Conservation (phyloP, 345 rosid species). For the Salix exigua region DNA sequence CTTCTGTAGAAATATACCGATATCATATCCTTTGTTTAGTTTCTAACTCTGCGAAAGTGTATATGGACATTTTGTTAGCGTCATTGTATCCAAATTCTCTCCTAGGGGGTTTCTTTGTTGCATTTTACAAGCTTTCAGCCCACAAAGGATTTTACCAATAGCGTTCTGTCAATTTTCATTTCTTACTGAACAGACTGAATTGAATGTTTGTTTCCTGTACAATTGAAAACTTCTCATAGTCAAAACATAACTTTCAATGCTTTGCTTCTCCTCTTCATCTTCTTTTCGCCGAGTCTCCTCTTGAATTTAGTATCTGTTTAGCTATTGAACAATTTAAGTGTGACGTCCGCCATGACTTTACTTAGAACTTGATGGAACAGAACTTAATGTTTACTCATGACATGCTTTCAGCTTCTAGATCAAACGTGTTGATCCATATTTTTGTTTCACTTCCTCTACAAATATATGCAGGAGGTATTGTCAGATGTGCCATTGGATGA, state of each 20-base stretch:
- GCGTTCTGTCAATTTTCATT: neutral
- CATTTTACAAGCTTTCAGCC: neutral
- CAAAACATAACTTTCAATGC: neutral
- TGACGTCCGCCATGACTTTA: neutral
- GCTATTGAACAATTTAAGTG: neutral
- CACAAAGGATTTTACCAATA: neutral
- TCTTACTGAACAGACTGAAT: neutral
- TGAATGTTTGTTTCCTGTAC: neutral
- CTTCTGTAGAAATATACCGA: no score
- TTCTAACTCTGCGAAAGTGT: no score
- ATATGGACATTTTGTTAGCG: neutral
- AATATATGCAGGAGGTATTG: conserved; percentile 66
- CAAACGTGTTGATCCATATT: conserved; percentile 4
- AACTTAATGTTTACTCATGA: neutral
- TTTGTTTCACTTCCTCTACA: neutral
- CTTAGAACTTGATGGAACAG: neutral
- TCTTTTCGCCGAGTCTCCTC: neutral
- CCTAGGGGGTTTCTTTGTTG: neutral
- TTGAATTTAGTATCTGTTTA: neutral
- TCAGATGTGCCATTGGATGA: conserved; percentile 84
- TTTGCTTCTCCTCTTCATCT: neutral
- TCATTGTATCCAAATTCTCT: neutral
- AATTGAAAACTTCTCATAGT: neutral
- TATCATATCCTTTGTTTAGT: no score
- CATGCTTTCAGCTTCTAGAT: conserved; percentile 6